Base-by-base conservation (phyloP, 805 yeast species). In the Kodamaea fukazawae region DNA sequence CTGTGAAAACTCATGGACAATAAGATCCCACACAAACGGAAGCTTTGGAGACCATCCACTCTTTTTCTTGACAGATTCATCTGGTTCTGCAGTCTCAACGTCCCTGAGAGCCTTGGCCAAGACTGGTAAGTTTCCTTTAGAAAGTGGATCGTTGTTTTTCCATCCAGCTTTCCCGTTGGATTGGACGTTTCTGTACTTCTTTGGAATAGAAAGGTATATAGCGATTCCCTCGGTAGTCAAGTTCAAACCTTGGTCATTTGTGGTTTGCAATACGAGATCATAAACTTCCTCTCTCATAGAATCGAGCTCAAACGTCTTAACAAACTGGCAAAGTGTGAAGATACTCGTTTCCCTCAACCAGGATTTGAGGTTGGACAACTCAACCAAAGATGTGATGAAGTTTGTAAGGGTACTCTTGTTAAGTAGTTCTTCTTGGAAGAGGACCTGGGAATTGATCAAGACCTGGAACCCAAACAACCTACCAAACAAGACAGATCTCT, bases 261-360 rank as follows among this genome's bases (percentile, higher is more conserved):
- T 53, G 32, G 64, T 52, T 10, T 60, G 54, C 37, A 86, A 60
- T 1, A 76, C 49, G 3, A 57, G 48, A 4, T 47, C 36, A 1
- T 61, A 46, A 1, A 63, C 45, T 4, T 43, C 58, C 23, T 32
- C 50, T 28, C 35, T 52, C 14, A 44, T 42, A 8, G 13, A 14
- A 4, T 39, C 35, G 18, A 16, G 16, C 15, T 38, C 38, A 28
- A 33, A 30, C 10, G 29, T 14, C 14, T 32, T 28, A 7, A 67
- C 43, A 34, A 83, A 70, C 38, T 76, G 80, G 49, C 74, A 78
- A 34, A 90, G 65, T 1, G 95, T 84, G 53, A 72, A 86, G 51
- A 86, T 70, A 29, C 87, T 72, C 3, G 95, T 79, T 60, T 91
- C 96, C 44, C 95, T 70, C 30, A 90, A 75, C 97, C 97, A 90